Percentiles rank a stretch among this genome's conserved stretches.
Evolutionary conservation across 805 yeast species (phyloP).

Genomic region (Metschnikowia amazonensis): DNA sequence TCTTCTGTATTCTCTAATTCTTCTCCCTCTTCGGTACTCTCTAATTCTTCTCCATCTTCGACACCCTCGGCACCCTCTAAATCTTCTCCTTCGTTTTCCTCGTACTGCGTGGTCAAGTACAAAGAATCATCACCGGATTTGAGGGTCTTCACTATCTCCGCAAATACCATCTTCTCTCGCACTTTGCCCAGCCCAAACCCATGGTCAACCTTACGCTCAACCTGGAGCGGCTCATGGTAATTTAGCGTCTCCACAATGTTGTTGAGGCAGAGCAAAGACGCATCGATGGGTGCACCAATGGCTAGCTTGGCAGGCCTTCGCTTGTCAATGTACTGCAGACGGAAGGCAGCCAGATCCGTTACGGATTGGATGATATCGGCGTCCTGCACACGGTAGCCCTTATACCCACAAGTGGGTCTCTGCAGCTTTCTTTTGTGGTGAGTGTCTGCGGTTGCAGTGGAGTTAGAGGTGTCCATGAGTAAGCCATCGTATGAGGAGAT

Average conservation of each 20-base stretch:
- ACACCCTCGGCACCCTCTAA: too few species aligned
- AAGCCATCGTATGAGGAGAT: not conserved
- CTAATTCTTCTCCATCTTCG: too few species aligned
- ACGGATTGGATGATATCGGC: constrained; percentile 5
- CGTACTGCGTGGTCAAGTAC: constrained; percentile 70
- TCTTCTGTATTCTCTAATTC: too few species aligned
- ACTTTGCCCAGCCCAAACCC: constrained; percentile 68
- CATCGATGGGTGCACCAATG: constrained; percentile 24
- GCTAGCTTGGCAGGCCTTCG: constrained; percentile 51
- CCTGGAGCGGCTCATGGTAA: constrained; percentile 40
- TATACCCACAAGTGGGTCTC: constrained; percentile 8
- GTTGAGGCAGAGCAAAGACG: constrained; percentile 28
- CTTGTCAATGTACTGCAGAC: constrained; percentile 32
- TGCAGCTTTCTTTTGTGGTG: constrained; percentile 6
- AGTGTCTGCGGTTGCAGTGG: not conserved
- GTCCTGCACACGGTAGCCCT: constrained; percentile 9
- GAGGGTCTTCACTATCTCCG: constrained; percentile 44
- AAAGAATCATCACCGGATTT: constrained; percentile 41
- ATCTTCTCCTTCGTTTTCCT: constrained; percentile 30
- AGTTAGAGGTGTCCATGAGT: not conserved
- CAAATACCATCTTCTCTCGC: constrained; percentile 48
- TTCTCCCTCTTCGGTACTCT: too few species aligned
- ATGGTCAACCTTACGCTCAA: constrained; percentile 54
- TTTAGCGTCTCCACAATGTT: constrained; percentile 35
- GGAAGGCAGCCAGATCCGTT: constrained; percentile 26